A percentile compares a stretch with the other conserved stretches of the same genome.
Conservation (phyloP, 208 protist species). For the Trichomonas gallinae region DNA sequence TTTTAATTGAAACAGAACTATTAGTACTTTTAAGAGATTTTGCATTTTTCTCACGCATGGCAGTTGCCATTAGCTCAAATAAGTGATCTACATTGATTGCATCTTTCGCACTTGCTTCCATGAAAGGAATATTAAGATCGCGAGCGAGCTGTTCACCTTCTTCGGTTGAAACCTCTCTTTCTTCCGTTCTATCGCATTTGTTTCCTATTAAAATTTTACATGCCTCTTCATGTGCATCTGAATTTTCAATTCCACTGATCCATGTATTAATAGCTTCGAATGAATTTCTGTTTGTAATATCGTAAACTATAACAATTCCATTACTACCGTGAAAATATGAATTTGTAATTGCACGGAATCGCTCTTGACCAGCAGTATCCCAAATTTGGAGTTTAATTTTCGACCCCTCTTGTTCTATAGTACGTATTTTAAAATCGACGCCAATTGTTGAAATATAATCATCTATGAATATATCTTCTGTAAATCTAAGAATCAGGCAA, state of each 20-base stretch:
- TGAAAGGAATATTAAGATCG: constrained; percentile 48
- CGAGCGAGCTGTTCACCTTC: constrained; percentile 1
- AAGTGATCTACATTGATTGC: constrained; percentile 55
- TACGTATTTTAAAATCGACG: constrained; percentile 64
- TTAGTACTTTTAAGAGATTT: neutral
- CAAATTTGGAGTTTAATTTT: constrained; percentile 32
- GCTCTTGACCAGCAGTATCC: constrained; percentile 56
- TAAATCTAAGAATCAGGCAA: constrained; percentile 92
- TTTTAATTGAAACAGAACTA: neutral
- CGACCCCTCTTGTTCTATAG: constrained; percentile 39
- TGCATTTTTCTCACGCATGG: constrained; percentile 64
- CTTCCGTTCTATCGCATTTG: constrained; percentile 42
- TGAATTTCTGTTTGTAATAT: constrained; percentile 41
- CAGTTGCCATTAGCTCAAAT: constrained; percentile 76
- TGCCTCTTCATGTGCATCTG: neutral
- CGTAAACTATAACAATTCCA: constrained; percentile 54
- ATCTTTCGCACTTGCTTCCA: constrained; percentile 47
- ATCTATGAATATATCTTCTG: constrained; percentile 97
- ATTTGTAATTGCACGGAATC: constrained; percentile 50
- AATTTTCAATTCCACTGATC: neutral
- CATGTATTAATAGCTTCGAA: neutral
- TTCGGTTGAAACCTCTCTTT: constrained; percentile 34
- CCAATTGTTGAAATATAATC: constrained; percentile 97
- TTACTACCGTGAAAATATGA: constrained; percentile 46
- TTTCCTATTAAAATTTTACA: constrained; percentile 49